Evolutionary conservation across 1,284 basidiomycete species (phyloP).

Genomic region (Fistulinella cinereoalba): DNA sequence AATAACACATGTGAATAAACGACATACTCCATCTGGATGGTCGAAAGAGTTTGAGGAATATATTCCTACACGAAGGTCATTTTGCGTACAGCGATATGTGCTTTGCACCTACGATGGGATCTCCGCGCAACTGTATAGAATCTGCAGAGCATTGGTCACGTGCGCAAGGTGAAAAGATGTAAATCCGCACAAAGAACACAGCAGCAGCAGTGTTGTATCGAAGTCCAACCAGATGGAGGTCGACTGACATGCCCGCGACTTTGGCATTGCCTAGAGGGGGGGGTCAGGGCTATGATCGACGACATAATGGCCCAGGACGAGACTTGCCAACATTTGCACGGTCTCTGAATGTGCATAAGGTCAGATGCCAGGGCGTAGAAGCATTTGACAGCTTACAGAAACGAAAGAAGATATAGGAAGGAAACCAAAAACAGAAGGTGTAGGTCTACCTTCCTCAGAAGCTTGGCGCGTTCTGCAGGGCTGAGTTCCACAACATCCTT

Average conservation of each 20-base stretch:
- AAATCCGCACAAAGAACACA: conserved; percentile 44
- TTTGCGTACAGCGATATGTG: neutral
- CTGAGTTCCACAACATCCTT: conserved; percentile 12
- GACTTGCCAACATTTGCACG: conserved; percentile 36
- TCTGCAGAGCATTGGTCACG: conserved; percentile 23
- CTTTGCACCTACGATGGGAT: conserved; percentile 43
- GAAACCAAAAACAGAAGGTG: conserved; percentile 51
- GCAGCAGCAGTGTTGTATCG: conserved; percentile 48
- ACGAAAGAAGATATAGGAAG: conserved; percentile 59
- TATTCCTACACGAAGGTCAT: conserved; percentile 36
- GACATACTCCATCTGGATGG: conserved; percentile 49
- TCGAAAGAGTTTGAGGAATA: conserved; percentile 43
- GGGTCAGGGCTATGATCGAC: neutral
- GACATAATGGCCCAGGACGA: neutral
- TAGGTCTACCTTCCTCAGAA: conserved; percentile 49
- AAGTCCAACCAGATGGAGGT: conserved; percentile 39
- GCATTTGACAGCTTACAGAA: conserved; percentile 40
- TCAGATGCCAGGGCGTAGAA: neutral
- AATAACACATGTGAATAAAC: neutral
- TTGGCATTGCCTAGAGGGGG: conserved; percentile 30
- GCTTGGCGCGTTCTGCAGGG: conserved; percentile 32
- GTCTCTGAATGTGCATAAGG: conserved; percentile 25
- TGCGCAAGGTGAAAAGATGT: neutral
- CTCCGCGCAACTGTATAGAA: conserved; percentile 46
- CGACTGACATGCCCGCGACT: conserved; percentile 43